Conservation (phyloP, 768 basidiomycete genomes). For the Crucibulum laeve region DNA sequence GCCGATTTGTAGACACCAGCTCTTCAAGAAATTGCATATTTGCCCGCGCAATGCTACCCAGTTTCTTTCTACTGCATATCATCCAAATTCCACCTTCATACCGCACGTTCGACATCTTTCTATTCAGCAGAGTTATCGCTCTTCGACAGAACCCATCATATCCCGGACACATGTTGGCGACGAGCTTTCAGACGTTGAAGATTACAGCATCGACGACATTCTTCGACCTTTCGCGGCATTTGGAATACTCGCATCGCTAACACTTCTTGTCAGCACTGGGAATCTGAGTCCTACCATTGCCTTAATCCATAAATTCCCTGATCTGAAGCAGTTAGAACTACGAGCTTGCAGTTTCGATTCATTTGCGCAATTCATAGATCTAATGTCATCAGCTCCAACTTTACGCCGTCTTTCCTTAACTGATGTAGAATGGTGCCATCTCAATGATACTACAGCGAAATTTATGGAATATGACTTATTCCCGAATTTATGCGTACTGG, state of each 20-base stretch:
- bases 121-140: background rate
- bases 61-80: background rate
- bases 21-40: background rate
- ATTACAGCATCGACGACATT: background rate
- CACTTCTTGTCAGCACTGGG: background rate
- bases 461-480: no score
- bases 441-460: no score
- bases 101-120: background rate
- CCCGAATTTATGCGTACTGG: no score
- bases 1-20: background rate
- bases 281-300: background rate
- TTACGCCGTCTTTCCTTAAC: background rate
- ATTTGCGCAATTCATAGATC: conserved; percentile 1
- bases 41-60: background rate
- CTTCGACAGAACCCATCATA: no score
- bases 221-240: background rate
- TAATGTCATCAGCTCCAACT: conserved; percentile 5
- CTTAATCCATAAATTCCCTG: background rate
- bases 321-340: background rate
- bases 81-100: background rate
- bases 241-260: background rate
- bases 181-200: background rate
- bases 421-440: background rate
- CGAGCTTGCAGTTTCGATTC: background rate
- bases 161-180: no score